Percentiles rank a stretch among this genome's conserved stretches.
Conservation (phyloP, 2,329 filamentous ascomycete species). For the Sporothrix variecibatus region DNA sequence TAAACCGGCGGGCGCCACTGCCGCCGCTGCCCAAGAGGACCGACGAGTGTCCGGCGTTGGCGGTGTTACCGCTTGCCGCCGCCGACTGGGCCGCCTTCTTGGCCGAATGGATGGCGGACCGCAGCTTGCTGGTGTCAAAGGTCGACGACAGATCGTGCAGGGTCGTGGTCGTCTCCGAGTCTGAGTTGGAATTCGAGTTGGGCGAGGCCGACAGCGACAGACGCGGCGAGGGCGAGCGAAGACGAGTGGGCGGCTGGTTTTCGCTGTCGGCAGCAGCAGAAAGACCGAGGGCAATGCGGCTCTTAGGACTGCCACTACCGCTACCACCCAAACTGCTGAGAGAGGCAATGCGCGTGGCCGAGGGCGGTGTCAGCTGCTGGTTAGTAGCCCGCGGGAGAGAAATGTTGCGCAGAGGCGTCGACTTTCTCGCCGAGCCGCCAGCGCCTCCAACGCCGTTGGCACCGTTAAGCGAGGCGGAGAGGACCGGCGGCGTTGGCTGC, state of each 20-base stretch:
- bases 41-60: slow-evolving; percentile 35
- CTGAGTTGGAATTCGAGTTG: slow-evolving; percentile 29
- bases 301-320: slow-evolving; percentile 36
- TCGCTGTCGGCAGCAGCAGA: slow-evolving; percentile 42
- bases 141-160: slow-evolving; percentile 39
- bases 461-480: not conserved
- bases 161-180: not conserved
- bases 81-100: slow-evolving; percentile 47
- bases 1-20: slow-evolving; percentile 26
- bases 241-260: slow-evolving; percentile 47
- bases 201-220: slow-evolving; percentile 35
- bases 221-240: slow-evolving; percentile 26
- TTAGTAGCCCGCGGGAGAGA: slow-evolving; percentile 53
- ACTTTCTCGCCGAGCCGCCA: slow-evolving; percentile 23
- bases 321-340: slow-evolving; percentile 27
- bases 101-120: slow-evolving; percentile 55
- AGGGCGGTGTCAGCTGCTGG: slow-evolving; percentile 49
- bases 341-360: slow-evolving; percentile 37
- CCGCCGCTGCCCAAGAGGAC: slow-evolving; percentile 29
- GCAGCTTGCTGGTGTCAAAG: slow-evolving; percentile 57
- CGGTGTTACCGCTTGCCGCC: slow-evolving; percentile 47
- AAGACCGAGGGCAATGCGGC: not conserved
- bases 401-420: slow-evolving; percentile 52
- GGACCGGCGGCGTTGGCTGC: slow-evolving; percentile 35
- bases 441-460: not conserved